Conservation (phyloP, 805 yeast species). For the Pichia manshurica region DNA sequence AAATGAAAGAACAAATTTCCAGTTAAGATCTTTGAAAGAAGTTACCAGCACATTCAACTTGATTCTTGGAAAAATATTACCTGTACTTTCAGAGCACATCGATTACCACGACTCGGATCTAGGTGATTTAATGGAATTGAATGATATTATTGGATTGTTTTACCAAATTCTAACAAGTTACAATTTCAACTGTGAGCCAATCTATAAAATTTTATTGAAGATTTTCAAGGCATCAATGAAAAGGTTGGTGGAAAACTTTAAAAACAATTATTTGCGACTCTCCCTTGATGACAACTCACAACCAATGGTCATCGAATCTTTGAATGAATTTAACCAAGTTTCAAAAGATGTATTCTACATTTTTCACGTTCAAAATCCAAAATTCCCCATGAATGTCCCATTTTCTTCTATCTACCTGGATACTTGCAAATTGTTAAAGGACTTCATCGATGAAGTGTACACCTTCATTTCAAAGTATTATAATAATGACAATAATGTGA, state of each 20-base stretch:
- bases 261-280: constrained; percentile 52
- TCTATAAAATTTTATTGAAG: constrained; percentile 56
- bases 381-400: constrained; percentile 65
- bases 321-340: constrained; percentile 54
- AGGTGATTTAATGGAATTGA: constrained; percentile 47
- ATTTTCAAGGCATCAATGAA: constrained; percentile 59
- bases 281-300: constrained; percentile 80
- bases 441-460: constrained; percentile 58
- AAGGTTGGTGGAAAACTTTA: constrained; percentile 48
- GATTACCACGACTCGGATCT: constrained; percentile 37
- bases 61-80: constrained; percentile 51
- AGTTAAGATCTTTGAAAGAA: constrained; percentile 55
- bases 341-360: constrained; percentile 36
- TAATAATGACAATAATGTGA: constrained; percentile 53
- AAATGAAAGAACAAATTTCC: constrained; percentile 55
- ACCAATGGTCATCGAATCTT: constrained; percentile 69
- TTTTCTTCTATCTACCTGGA: constrained; percentile 86
- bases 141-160: constrained; percentile 61
- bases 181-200: constrained; percentile 50
- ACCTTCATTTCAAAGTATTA: constrained; percentile 61
- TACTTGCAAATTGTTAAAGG: constrained; percentile 69
- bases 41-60: constrained; percentile 75
- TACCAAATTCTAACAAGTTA: constrained; percentile 72
- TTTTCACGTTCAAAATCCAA: constrained; percentile 23
- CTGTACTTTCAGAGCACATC: constrained; percentile 47